A percentile compares a stretch with the other conserved stretches of the same genome.
These are phyloP conservation scores for Alternaria dauci DNA, from an alignment of 2,329 filamentous ascomycete genomes.

Conservation along the genomic window DNA sequence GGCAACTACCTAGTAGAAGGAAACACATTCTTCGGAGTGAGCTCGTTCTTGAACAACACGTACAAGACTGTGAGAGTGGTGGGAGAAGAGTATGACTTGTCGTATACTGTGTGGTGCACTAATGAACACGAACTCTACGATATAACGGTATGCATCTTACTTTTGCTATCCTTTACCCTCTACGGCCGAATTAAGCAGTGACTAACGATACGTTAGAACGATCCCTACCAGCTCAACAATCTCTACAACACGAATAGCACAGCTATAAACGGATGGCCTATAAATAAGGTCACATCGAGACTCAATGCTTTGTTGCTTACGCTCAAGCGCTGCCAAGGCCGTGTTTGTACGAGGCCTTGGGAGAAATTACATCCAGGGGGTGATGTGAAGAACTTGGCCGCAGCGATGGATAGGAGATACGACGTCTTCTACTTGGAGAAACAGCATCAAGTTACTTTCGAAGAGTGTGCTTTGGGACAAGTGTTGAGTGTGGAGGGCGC, in stretches of 20 bases:
- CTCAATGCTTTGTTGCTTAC: constrained; percentile 68
- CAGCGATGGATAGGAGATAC: constrained; percentile 60
- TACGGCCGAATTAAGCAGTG: not conserved
- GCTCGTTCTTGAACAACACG: constrained; percentile 58
- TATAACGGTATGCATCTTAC: constrained; percentile 56
- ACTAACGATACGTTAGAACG: constrained; percentile 33
- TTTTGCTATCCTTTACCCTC: not conserved
- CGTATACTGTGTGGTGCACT: constrained; percentile 75
- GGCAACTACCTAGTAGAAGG: constrained; percentile 43
- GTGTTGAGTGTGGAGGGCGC: constrained; percentile 63
- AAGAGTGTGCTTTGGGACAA: constrained; percentile 65
- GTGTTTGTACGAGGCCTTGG: constrained; percentile 66
- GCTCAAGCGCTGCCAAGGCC: constrained; percentile 67
- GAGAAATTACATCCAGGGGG: constrained; percentile 63
- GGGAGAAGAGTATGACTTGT: constrained; percentile 64
- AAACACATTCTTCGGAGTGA: constrained; percentile 19
- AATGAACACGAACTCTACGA: constrained; percentile 74
- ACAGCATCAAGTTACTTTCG: constrained; percentile 62
- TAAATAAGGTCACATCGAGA: constrained; percentile 20
- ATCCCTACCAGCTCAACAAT: constrained; percentile 40
- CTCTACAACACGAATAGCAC: constrained; percentile 39
- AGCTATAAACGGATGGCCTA: constrained; percentile 16
- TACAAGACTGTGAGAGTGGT: constrained; percentile 69
- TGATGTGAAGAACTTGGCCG: constrained; percentile 59
- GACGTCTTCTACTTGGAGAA: constrained; percentile 63